Evolutionary conservation across 208 protist genomes (phyloP).

Genomic region (Naegleria gruberi): DNA sequence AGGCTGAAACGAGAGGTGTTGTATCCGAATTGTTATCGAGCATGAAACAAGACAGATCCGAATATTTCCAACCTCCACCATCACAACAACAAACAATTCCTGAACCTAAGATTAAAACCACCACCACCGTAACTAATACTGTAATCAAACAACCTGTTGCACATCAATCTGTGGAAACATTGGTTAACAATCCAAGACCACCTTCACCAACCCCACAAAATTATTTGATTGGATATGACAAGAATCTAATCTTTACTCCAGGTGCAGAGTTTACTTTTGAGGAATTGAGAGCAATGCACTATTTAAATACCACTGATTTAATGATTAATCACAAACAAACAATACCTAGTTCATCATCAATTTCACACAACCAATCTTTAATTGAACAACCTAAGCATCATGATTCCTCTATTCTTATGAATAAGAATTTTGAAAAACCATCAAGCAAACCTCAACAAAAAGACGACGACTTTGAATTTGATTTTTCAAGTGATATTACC

Average conservation of each 20-base stretch:
- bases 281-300: not conserved
- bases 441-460: not conserved
- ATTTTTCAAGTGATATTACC: not conserved
- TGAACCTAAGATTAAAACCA: not conserved
- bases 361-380: not conserved
- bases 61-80: not conserved
- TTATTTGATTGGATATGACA: not conserved
- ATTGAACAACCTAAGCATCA: not conserved
- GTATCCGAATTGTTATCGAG: not conserved
- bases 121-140: not conserved
- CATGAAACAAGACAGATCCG: not conserved
- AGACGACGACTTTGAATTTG: not conserved
- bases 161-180: not conserved
- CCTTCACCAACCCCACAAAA: no score
- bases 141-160: not conserved
- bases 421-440: not conserved
- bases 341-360: no score
- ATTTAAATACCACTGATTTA: not conserved
- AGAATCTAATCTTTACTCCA: not conserved
- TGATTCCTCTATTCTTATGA: not conserved
- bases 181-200: no score
- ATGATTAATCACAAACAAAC: not conserved
- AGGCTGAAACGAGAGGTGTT: not conserved
- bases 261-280: not conserved
- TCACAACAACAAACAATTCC: not conserved